A percentile compares a stretch with the other conserved stretches of the same genome.
Evolutionary conservation across 805 yeast species (phyloP).

Genomic region (Saccharomycopsis synnaedendra): DNA sequence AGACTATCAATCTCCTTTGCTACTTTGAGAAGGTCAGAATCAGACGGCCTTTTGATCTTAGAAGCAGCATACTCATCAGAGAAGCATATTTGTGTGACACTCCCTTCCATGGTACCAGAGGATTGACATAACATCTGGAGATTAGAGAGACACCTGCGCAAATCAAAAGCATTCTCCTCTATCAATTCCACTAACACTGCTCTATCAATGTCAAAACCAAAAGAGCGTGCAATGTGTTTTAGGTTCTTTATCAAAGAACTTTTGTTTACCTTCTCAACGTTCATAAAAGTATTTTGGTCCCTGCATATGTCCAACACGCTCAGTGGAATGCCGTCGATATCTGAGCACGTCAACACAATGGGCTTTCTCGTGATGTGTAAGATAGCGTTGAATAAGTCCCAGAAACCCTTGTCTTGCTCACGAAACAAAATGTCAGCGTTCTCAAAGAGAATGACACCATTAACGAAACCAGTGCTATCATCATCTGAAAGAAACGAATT

Average conservation of each 20-base stretch:
- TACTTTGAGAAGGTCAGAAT: no score
- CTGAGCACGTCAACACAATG: slow-evolving; percentile 53
- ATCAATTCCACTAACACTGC: slow-evolving; percentile 23
- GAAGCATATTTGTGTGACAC: no score
- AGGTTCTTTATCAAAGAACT: slow-evolving; percentile 27
- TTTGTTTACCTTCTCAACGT: slow-evolving; percentile 20
- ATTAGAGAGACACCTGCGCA: slow-evolving; percentile 34
- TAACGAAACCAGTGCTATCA: slow-evolving; percentile 26
- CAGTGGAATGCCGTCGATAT: slow-evolving; percentile 35
- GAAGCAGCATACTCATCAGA: no score
- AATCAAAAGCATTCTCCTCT: slow-evolving; percentile 25
- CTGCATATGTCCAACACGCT: slow-evolving; percentile 33
- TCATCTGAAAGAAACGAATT: background rate
- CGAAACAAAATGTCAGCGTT: slow-evolving; percentile 78
- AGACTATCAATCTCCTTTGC: no score
- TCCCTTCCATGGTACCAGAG: no score
- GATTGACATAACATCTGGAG: slow-evolving; percentile 29
- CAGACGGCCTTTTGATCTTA: no score
- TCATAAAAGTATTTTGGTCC: slow-evolving; percentile 30
- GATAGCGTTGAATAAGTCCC: slow-evolving; percentile 59
- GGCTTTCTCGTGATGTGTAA: slow-evolving; percentile 57
- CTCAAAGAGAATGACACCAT: slow-evolving; percentile 68
- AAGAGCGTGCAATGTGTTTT: slow-evolving; percentile 27
- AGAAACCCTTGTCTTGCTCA: slow-evolving; percentile 65
- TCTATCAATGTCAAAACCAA: slow-evolving; percentile 26